These are phyloP conservation scores for Oryza meyeriana DNA, from an alignment of 176 grass and related monocot genomes.

Conservation along the genomic window DNA sequence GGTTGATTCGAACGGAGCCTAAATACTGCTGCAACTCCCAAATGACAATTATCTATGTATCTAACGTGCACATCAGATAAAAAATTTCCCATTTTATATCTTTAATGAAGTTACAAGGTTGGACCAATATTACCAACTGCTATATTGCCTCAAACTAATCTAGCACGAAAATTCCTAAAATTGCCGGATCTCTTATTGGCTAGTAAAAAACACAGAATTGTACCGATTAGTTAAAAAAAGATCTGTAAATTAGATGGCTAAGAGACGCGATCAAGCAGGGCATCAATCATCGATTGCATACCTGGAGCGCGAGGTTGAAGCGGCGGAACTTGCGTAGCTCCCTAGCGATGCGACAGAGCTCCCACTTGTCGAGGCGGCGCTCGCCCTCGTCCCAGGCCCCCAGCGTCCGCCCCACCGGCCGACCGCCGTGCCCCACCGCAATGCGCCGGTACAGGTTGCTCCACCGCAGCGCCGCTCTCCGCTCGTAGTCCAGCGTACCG, in stretches of 20 bases:
- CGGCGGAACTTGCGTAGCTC: conserved; percentile 85
- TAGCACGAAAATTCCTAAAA: neutral
- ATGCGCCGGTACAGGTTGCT: conserved; percentile 68
- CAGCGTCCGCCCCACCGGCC: conserved; percentile 32
- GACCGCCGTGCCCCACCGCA: conserved; percentile 34
- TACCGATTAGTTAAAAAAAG: neutral
- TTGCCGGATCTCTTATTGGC: neutral
- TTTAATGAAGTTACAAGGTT: neutral
- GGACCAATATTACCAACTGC: neutral
- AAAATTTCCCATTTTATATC: neutral
- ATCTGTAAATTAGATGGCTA: neutral
- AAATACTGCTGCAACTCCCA: neutral
- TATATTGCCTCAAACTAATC: neutral
- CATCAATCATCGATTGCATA: neutral
- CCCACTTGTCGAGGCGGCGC: conserved; percentile 71
- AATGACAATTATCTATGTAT: neutral
- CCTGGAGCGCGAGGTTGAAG: conserved; percentile 69
- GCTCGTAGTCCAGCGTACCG: conserved; percentile 71
- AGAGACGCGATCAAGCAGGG: neutral
- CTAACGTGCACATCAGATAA: neutral
- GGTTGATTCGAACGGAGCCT: too few species aligned
- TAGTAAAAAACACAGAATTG: neutral
- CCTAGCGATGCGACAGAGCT: conserved; percentile 67
- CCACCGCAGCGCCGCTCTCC: conserved; percentile 52
- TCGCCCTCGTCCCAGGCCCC: conserved; percentile 73